Evolutionary conservation across 1,284 basidiomycete species (phyloP).

Genomic region (Heterobasidion occidentale): DNA sequence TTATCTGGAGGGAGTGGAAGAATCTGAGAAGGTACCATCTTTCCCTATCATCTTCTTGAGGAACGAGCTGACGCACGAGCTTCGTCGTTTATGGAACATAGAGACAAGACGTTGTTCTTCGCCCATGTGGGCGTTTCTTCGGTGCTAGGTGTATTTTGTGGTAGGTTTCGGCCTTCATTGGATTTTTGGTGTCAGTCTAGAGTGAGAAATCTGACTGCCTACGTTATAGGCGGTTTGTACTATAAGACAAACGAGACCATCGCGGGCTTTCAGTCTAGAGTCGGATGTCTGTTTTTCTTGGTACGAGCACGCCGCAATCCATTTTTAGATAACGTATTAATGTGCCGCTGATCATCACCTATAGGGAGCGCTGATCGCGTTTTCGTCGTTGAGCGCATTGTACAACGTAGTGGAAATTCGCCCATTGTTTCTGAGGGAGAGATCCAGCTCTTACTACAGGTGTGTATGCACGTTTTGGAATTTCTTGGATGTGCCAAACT

Average conservation of each 20-base stretch:
- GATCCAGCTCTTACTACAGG: conserved; percentile 77
- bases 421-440: conserved; percentile 80
- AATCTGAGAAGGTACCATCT: conserved; percentile 54
- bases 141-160: conserved; percentile 75
- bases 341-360: neutral
- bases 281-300: conserved; percentile 89
- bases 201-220: neutral
- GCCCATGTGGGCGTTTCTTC: conserved; percentile 66
- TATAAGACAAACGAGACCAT: conserved; percentile 74
- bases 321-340: neutral
- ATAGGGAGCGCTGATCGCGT: conserved; percentile 79
- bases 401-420: conserved; percentile 80
- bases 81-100: conserved; percentile 16
- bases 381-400: conserved; percentile 80
- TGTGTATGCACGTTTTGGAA: conserved; percentile 13
- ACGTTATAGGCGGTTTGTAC: conserved; percentile 65
- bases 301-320: conserved; percentile 31
- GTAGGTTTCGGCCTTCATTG: conserved; percentile 26
- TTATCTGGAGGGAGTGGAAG: conserved; percentile 78
- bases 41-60: neutral
- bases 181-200: neutral
- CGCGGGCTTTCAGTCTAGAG: conserved; percentile 85
- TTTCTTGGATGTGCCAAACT: neutral
- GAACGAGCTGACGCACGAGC: no score
- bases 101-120: conserved; percentile 77